Conservation (phyloP, 169 alveolate genomes). For the Cryptosporidium parvum region DNA sequence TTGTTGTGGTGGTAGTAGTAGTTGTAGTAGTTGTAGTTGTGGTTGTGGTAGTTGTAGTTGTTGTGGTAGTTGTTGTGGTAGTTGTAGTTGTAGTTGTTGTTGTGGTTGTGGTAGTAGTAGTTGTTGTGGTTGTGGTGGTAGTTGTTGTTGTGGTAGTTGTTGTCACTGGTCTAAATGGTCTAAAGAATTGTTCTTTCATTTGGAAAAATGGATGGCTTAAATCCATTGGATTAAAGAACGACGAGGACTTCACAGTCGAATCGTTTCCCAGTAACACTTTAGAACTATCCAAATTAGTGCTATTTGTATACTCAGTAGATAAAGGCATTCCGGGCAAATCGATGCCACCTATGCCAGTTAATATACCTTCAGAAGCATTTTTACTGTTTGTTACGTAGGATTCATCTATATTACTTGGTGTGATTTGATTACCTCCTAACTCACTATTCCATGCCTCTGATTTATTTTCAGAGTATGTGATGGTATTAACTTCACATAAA, state of each 20-base stretch:
- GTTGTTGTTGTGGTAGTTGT: slow-evolving; percentile 42
- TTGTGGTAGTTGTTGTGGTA: neutral
- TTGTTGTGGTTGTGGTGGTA: slow-evolving; percentile 1
- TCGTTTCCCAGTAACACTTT: neutral
- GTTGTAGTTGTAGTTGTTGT: slow-evolving; percentile 19
- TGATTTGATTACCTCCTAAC: neutral
- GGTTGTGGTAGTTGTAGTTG: neutral
- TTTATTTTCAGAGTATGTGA: slow-evolving; percentile 5
- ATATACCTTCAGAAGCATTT: neutral
- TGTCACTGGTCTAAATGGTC: slow-evolving; percentile 1
- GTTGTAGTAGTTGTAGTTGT: neutral
- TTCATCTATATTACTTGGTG: neutral
- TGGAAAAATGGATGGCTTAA: slow-evolving; percentile 16
- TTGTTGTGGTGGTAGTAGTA: neutral
- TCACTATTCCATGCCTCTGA: neutral
- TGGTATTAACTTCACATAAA: neutral
- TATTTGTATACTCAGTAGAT: neutral
- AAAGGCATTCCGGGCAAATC: neutral
- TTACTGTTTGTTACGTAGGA: neutral
- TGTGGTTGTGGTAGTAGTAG: slow-evolving; percentile 25
- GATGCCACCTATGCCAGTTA: neutral
- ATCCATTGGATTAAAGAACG: slow-evolving; percentile 27
- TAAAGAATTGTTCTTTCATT: slow-evolving; percentile 13
- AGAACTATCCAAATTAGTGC: neutral
- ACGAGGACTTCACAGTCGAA: slow-evolving; percentile 22